A percentile compares a stretch with the other conserved stretches of the same genome.
These are phyloP conservation scores for Phytophthora litchii DNA, from an alignment of 352 stramenopile species.

Conservation along the genomic window DNA sequence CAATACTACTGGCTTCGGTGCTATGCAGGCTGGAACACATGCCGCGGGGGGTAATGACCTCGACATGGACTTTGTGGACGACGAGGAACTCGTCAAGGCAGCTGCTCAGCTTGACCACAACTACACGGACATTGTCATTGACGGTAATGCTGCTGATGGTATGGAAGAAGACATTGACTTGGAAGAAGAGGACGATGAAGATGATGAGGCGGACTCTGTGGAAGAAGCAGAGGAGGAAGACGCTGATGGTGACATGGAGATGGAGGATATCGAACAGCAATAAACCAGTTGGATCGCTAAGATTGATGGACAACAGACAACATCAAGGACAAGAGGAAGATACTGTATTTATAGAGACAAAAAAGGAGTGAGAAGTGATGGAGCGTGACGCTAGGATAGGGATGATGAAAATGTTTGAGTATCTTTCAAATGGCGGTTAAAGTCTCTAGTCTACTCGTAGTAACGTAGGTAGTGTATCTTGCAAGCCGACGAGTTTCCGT, in stretches of 20 bases:
- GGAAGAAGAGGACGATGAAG: conserved; percentile 73
- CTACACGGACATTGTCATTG: conserved; percentile 91
- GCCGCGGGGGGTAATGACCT: conserved; percentile 37
- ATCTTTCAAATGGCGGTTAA: conserved; percentile 41
- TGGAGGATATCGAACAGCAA: conserved; percentile 56
- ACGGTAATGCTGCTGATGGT: conserved; percentile 49
- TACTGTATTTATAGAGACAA: conserved; percentile 80
- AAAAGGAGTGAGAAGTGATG: conserved; percentile 23
- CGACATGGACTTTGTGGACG: conserved; percentile 80
- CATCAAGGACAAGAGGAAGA: conserved; percentile 19
- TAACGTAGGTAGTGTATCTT: conserved; percentile 22
- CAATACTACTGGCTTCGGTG: conserved; percentile 24
- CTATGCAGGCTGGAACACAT: conserved; percentile 25
- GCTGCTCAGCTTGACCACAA: conserved; percentile 86
- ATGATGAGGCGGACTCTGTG: conserved; percentile 65
- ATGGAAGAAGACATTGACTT: conserved; percentile 74
- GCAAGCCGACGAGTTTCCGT: not conserved
- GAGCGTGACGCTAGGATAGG: not conserved
- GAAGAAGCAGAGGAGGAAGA: conserved; percentile 76
- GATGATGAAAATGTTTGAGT: conserved; percentile 36
- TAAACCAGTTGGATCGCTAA: conserved; percentile 17
- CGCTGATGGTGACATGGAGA: conserved; percentile 79
- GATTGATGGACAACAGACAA: conserved; percentile 9
- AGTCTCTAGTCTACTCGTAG: conserved; percentile 37
- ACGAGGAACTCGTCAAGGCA: conserved; percentile 88